Evolutionary conservation across 208 protist species (phyloP).

Genomic region (Novymonas esmeraldas): DNA sequence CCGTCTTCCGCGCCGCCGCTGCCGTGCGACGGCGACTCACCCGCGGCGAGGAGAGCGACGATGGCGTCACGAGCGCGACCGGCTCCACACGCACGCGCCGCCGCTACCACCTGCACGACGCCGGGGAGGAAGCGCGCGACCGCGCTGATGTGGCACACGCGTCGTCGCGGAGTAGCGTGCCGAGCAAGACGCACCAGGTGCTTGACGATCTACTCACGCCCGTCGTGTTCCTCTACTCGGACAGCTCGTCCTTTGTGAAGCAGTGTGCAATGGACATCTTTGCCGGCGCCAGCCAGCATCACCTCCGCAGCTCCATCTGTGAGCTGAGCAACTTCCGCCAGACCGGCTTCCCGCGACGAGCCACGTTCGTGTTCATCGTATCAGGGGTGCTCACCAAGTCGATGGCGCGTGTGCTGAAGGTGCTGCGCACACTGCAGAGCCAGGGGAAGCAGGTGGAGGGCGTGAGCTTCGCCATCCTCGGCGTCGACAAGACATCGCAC

Average conservation of each 20-base stretch:
- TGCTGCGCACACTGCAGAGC: slow-evolving; percentile 26
- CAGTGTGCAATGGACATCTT: slow-evolving; percentile 41
- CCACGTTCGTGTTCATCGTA: slow-evolving; percentile 59
- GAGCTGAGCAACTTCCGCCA: slow-evolving; percentile 47
- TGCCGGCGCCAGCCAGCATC: slow-evolving; percentile 22
- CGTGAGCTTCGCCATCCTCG: slow-evolving; percentile 59
- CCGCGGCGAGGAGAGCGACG: neutral
- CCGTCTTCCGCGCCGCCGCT: neutral
- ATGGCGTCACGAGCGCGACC: neutral
- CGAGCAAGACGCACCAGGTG: slow-evolving; percentile 10
- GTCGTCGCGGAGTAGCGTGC: neutral
- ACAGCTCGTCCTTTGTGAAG: slow-evolving; percentile 20
- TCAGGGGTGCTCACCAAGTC: slow-evolving; percentile 46
- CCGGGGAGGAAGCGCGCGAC: neutral
- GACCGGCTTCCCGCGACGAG: slow-evolving; percentile 44
- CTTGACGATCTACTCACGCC: slow-evolving; percentile 40
- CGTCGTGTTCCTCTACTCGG: slow-evolving; percentile 57
- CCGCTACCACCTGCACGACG: neutral
- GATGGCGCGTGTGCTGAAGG: slow-evolving; percentile 36
- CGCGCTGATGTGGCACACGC: neutral
- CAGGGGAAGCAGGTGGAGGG: slow-evolving; percentile 28
- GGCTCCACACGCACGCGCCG: neutral
- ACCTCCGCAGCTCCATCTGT: slow-evolving; percentile 38
- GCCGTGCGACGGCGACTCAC: neutral
- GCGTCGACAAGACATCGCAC: slow-evolving; percentile 40